phyloP scores from a whole-genome alignment of 169 alveolate genomes.

The Ophryocystis elektroscirrha region DNA sequence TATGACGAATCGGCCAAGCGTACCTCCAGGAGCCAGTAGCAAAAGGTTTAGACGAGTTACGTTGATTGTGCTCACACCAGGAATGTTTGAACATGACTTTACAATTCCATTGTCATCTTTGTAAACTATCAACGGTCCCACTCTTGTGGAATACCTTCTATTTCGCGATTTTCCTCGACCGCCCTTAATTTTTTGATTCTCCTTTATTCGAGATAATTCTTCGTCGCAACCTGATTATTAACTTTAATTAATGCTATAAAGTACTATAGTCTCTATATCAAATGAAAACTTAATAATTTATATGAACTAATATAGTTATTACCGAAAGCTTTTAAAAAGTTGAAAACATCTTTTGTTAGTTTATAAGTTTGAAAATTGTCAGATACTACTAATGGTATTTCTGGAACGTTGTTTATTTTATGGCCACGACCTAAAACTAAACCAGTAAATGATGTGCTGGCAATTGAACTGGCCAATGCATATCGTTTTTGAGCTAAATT shows the following conservation, averaged over 20 bases:
- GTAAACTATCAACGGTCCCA: conserved; percentile 80
- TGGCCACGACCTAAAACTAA: conserved; percentile 96
- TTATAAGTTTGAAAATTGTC: no score
- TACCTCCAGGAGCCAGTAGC: conserved; percentile 88
- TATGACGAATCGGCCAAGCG: conserved; percentile 75
- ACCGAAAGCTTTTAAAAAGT: no score
- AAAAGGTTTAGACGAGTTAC: conserved; percentile 76
- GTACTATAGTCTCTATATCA: no score
- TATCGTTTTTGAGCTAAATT: conserved; percentile 81
- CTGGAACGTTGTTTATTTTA: conserved; percentile 62
- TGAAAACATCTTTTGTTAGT: no score
- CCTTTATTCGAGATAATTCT: no score
- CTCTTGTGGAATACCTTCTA: conserved; percentile 64
- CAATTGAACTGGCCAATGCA: conserved; percentile 91
- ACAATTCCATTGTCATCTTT: conserved; percentile 61
- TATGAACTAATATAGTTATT: no score
- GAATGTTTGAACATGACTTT: conserved; percentile 79
- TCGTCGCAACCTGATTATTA: no score
- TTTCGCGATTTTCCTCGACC: conserved; percentile 76
- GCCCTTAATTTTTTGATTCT: conserved; percentile 48
- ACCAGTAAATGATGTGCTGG: conserved; percentile 87
- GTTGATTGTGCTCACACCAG: conserved; percentile 75
- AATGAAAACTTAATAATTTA: no score
- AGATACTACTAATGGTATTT: conserved; percentile 81
- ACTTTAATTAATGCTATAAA: no score